A percentile compares a stretch with the other conserved stretches of the same genome.
Conservation (phyloP, 2,329 filamentous ascomycete genomes). For the Penicillium sp. region DNA sequence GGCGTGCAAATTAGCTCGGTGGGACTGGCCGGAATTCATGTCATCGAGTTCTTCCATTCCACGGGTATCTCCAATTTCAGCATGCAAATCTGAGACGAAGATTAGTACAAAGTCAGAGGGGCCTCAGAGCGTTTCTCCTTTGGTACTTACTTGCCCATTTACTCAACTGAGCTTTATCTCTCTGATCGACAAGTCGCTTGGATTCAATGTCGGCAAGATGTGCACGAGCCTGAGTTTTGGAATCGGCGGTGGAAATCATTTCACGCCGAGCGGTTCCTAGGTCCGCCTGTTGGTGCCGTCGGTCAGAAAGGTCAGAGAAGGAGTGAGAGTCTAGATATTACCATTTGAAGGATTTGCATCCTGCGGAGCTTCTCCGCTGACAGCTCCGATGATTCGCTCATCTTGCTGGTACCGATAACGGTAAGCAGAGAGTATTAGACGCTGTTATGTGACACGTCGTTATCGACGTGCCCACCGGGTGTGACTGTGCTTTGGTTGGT, state of each 20-base stretch:
- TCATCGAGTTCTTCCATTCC: slow-evolving; percentile 2
- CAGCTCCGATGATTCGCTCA: neutral
- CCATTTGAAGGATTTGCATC: neutral
- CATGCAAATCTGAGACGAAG: neutral
- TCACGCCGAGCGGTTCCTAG: slow-evolving; percentile 2
- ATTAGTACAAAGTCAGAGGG: neutral
- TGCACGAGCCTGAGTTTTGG: neutral
- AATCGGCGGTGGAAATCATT: neutral
- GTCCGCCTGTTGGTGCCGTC: neutral
- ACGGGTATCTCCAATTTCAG: neutral
- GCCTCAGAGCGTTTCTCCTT: fast-evolving
- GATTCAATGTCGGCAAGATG: neutral
- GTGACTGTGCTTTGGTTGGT: neutral
- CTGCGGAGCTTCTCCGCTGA: neutral
- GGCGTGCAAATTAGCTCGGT: neutral
- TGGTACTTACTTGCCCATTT: slow-evolving; percentile 1
- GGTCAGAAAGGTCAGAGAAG: neutral
- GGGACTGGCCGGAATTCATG: neutral
- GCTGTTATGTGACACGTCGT: neutral
- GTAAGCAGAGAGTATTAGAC: too few species aligned
- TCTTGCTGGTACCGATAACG: neutral
- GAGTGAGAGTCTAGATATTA: neutral
- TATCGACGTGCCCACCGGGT: neutral
- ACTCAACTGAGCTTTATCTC: neutral
- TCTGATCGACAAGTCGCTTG: neutral